A percentile compares a stretch with the other conserved stretches of the same genome.
These are phyloP conservation scores for Zymoseptoria tritici DNA, from an alignment of 2,329 filamentous ascomycete species.

Conservation along the genomic window DNA sequence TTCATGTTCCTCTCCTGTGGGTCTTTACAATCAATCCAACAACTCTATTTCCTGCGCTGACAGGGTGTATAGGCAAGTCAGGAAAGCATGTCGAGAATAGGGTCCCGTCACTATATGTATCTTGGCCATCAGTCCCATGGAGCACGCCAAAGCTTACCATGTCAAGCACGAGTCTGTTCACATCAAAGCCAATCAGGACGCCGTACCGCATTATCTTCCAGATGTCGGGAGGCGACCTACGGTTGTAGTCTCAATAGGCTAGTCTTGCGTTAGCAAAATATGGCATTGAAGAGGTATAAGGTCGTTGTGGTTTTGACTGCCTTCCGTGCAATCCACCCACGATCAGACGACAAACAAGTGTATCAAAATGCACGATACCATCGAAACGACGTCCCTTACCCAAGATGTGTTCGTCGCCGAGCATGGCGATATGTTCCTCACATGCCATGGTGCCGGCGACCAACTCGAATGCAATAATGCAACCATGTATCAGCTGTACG, in stretches of 20 bases:
- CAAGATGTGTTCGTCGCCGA: neutral
- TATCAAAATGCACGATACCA: neutral
- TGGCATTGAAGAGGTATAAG: neutral
- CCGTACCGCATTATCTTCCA: neutral
- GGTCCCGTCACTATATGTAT: neutral
- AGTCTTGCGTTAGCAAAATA: neutral
- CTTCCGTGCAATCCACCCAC: neutral
- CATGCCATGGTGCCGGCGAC: no score
- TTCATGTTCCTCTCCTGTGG: neutral
- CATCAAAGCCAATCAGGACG: neutral
- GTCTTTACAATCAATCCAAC: neutral
- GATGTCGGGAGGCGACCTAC: neutral
- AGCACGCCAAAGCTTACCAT: neutral
- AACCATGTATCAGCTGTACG: no score
- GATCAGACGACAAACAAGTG: neutral
- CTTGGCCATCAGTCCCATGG: neutral
- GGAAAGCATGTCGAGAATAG: neutral
- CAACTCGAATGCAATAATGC: no score
- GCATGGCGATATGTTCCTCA: no score
- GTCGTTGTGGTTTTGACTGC: neutral
- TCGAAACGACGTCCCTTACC: neutral
- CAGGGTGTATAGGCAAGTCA: no score
- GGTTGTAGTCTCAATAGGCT: neutral
- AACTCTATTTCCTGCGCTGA: neutral
- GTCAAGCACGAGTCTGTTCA: neutral